Evolutionary conservation across 768 basidiomycete genomes (phyloP).

Genomic region (Leccinellum albellum): DNA sequence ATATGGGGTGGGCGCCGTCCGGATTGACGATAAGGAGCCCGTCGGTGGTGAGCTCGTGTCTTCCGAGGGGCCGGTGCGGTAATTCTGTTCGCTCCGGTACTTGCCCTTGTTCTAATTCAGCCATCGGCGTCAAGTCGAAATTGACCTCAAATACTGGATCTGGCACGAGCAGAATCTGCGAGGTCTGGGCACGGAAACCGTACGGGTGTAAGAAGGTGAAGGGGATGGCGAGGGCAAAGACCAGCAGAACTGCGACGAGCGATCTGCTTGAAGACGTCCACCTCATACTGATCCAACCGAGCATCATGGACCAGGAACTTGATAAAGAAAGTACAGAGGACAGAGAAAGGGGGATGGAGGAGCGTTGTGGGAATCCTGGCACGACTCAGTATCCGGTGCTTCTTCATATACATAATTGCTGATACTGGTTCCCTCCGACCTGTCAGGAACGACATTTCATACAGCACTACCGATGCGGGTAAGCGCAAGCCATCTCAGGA

Average conservation of each 20-base stretch:
- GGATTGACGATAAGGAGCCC: conserved; percentile 35
- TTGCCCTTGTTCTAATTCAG: background rate
- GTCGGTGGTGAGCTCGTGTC: conserved; percentile 23
- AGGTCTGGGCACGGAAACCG: too few relatives aligned
- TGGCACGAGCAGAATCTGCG: background rate
- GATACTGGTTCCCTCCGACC: background rate
- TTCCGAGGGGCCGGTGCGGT: background rate
- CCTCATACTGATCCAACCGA: background rate
- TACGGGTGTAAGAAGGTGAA: background rate
- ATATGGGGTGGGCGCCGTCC: conserved; percentile 41
- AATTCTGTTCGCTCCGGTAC: background rate
- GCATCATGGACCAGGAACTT: background rate
- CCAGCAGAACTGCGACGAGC: background rate
- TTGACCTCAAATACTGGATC: background rate
- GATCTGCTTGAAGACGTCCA: background rate
- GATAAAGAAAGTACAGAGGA: background rate
- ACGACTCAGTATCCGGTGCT: background rate
- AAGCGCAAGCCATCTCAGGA: background rate
- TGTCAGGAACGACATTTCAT: background rate
- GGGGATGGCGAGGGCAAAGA: background rate
- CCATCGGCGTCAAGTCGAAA: background rate
- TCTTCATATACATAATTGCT: background rate
- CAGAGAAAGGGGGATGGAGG: background rate
- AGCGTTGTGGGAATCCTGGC: background rate
- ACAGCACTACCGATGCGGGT: background rate